Evolutionary conservation across 2,329 filamentous ascomycete genomes (phyloP), one percentile per base, ranked within the genome.

Genomic region (Sarocladium oryzae): DNA sequence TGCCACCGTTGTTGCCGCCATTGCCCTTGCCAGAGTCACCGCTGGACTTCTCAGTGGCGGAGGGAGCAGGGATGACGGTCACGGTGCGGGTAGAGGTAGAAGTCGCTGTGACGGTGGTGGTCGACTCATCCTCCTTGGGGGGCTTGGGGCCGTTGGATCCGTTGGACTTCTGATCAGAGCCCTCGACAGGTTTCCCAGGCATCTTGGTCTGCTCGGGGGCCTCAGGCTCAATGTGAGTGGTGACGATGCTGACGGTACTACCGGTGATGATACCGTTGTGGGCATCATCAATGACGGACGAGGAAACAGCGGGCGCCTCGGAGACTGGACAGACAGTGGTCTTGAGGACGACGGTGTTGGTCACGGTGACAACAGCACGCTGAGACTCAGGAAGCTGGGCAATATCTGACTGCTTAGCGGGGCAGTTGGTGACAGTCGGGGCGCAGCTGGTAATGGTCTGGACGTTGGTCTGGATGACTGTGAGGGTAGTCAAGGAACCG

Each of bases 391-490:
- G 66, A 43, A 72, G 60, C 53, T 61, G 58, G 49, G 63, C 63
- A 49, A 67, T 59, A 49, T 58, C 66, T 20, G 65, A 61, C 55
- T 62, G 43, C 53, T 62, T 60, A 54, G 65, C 64, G 51, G 70
- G 70, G 67, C 79, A 83, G 78, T 81, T 69, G 65, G 78, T 79
- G 62, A 80, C 72, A 52, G 74, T 77, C 52, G 79, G 69, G 55
- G 70, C 76, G 63, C 79, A 82, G 53, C 76, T 79, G 59, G 73
- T 81, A 66, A 82, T 70, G 65, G 79, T 82, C 55, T 76, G 68
- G 56, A 79, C 66, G 62, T 77, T 67, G 53, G 77, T 81, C 62
- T 72, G 67, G 69, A 75, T 72, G 68, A 81, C 70, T 57, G 77
- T 72, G 53, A 72, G 56, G 33, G 72, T 73, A 50, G 70, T 73